phyloP scores from a whole-genome alignment of 495 filamentous ascomycete species.

The Hypoxylon perforatum region DNA sequence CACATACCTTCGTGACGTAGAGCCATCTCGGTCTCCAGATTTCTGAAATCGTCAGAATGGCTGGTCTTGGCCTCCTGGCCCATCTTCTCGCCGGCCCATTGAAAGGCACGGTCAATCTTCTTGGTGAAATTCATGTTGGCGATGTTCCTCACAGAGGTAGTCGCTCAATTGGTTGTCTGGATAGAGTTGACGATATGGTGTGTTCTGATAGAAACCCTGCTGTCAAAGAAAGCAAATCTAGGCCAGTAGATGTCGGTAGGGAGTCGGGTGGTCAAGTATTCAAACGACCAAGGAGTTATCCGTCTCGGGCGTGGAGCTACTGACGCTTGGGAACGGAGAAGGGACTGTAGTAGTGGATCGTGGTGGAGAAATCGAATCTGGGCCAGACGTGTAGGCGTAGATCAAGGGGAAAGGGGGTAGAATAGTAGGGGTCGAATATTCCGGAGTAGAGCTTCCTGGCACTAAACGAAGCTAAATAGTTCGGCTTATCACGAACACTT shows the following conservation, averaged over 20 bases:
- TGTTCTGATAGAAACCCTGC: slow-evolving; percentile 28
- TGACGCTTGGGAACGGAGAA: slow-evolving; percentile 22
- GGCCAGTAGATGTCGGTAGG: slow-evolving; percentile 2
- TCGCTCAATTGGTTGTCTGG: slow-evolving; percentile 9
- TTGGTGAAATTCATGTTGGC: slow-evolving; percentile 89
- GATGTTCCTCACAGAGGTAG: slow-evolving; percentile 8
- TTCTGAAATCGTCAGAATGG: slow-evolving; percentile 93
- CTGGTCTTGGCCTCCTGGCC: slow-evolving; percentile 90
- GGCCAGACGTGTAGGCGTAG: slow-evolving; percentile 35
- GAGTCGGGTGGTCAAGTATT: slow-evolving; percentile 3
- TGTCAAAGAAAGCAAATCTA: slow-evolving; percentile 10
- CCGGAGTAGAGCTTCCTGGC: slow-evolving; percentile 16
- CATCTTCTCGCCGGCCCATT: slow-evolving; percentile 99
- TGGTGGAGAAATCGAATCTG: slow-evolving; percentile 38
- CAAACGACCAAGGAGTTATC: slow-evolving; percentile 1
- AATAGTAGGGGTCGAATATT: slow-evolving; percentile 2
- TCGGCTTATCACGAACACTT: neutral
- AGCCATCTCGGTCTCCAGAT: slow-evolving; percentile 91
- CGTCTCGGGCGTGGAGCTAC: slow-evolving; percentile 29
- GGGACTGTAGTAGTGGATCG: slow-evolving; percentile 29
- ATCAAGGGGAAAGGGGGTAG: slow-evolving; percentile 34
- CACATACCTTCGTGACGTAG: slow-evolving; percentile 88
- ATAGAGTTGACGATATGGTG: neutral
- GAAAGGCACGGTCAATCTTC: slow-evolving; percentile 95
- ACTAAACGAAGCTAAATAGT: neutral